A percentile compares a stretch with the other conserved stretches of the same genome.
These are phyloP conservation scores for Zymoseptoria ardabiliae DNA, from an alignment of 2,329 filamentous ascomycete genomes.

Conservation along the genomic window DNA sequence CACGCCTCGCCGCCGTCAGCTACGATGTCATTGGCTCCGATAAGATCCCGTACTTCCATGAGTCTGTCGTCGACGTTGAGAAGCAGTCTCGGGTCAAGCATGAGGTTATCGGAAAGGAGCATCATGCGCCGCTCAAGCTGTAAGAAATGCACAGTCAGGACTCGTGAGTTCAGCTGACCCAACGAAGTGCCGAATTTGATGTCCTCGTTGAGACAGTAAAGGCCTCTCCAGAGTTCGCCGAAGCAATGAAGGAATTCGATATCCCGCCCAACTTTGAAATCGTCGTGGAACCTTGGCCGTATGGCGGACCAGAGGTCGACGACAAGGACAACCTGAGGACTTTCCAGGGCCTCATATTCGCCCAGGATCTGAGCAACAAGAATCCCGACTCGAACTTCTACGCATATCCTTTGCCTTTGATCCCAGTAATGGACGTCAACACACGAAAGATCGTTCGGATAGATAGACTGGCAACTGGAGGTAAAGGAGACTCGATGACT, in stretches of 20 bases:
- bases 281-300: conserved; percentile 28
- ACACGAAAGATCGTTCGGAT: conserved; percentile 26
- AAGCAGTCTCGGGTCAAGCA: conserved; percentile 20
- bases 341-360: conserved; percentile 28
- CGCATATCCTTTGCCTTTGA: conserved; percentile 26
- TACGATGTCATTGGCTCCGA: conserved; percentile 51
- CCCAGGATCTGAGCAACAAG: conserved; percentile 30
- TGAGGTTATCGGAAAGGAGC: conserved; percentile 24
- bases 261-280: conserved; percentile 25
- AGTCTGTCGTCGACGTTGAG: conserved; percentile 38
- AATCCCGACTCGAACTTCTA: conserved; percentile 36
- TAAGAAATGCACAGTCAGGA: conserved; percentile 8
- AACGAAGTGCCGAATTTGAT: conserved; percentile 40
- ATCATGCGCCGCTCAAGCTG: conserved; percentile 23
- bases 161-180: conserved; percentile 18
- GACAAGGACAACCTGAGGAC: conserved; percentile 22
- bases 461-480: conserved; percentile 27
- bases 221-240: conserved; percentile 33
- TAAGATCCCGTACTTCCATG: conserved; percentile 46
- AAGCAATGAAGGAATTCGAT: conserved; percentile 24
- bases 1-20: conserved; percentile 46
- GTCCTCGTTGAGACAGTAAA: conserved; percentile 43
- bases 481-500: conserved; percentile 25
- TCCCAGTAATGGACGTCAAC: conserved; percentile 26
- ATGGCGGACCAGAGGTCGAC: conserved; percentile 23